Conservation (phyloP, 257 asterid species). For the Solanum virginianum region DNA sequence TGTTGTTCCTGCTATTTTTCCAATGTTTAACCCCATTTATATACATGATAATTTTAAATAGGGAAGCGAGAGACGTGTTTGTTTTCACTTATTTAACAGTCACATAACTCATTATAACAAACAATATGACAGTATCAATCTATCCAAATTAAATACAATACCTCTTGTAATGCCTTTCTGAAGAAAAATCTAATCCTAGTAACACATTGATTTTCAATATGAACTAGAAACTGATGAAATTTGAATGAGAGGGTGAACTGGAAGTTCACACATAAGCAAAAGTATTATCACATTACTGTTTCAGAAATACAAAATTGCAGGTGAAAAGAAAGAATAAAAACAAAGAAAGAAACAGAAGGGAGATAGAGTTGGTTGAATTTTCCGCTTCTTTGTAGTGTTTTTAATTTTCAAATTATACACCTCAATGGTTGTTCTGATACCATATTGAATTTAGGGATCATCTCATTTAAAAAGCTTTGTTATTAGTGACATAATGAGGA, state of each 20-base stretch:
- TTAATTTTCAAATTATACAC: neutral
- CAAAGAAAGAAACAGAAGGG: neutral
- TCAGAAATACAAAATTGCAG: neutral
- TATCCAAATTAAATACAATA: neutral
- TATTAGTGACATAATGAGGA: neutral
- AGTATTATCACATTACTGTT: neutral
- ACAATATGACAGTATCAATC: neutral
- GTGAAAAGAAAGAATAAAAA: neutral
- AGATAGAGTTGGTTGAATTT: neutral
- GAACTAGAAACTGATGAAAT: neutral
- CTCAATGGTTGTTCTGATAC: neutral
- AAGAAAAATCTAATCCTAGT: neutral
- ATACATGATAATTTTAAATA: neutral
- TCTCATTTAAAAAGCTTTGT: neutral
- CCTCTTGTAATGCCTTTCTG: neutral
- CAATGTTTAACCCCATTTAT: neutral
- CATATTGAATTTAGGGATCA: neutral
- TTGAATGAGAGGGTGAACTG: neutral
- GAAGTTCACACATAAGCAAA: neutral
- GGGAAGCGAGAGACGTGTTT: neutral
- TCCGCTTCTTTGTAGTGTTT: neutral
- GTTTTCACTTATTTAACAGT: neutral
- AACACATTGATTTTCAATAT: neutral
- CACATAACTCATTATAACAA: neutral
- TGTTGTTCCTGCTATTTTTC: neutral